Evolutionary conservation across 345 rosid genomes (phyloP), one percentile per base, ranked within the genome.

Genomic region (Salix exigua): DNA sequence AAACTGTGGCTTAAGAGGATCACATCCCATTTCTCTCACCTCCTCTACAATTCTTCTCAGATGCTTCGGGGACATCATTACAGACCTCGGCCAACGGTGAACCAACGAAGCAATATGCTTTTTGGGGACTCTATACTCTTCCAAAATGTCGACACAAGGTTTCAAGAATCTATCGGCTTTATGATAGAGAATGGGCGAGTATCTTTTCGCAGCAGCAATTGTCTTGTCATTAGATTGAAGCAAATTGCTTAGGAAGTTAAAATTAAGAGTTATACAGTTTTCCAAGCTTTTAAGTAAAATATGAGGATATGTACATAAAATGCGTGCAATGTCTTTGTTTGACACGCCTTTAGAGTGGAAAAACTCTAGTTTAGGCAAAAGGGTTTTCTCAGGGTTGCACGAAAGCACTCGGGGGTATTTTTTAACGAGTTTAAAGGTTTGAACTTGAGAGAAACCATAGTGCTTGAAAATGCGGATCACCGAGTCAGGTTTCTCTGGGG

Each of bases 21-120:
- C 66, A 35, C 85, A 83, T 2, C 91, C 94, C 87, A 82, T 88
- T 69, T 81, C 75, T 63, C 51, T 72, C 17, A 86, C 88, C 72
- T 77, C 80, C 7, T 75, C 68, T 25, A 86, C 74, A 13, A 37
- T 71, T 8, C 53, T 66, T 37, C 11, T 16, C 17, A 51, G 67
- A 7, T 23, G 53, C 23, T 66, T 31, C 0, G n/a, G 61, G 35
- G 14, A 8, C 14, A 5, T 9, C 13, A 2, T 7, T 25, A 75
- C 37, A 2, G 6, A 7, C 11, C 2, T 19, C 2, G 65, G 64
- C 25, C 53, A 46, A 35, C 21, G 21, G 16, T 12, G 17, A 66
- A 51, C 4, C 6, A 53, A 16, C 8, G 35, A 26, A 16, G 18
- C 67, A 64, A 64, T 64, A 16, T 64, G 33, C 8, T 19, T 12